Evolutionary conservation across 768 basidiomycete genomes (phyloP).

Genomic region (Bullera alba): DNA sequence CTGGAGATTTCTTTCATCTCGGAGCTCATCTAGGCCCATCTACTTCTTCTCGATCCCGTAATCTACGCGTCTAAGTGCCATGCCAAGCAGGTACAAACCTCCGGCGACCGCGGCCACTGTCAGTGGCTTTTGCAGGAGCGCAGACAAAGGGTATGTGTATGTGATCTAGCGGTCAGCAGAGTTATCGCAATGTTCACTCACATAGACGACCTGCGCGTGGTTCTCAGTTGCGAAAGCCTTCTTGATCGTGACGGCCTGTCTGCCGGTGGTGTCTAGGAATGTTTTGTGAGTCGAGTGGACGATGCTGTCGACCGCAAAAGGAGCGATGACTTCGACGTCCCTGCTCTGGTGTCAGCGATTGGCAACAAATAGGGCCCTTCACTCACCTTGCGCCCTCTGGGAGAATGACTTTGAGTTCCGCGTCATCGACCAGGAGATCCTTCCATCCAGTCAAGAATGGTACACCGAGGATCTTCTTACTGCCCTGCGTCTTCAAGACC

Average conservation of each 20-base stretch:
- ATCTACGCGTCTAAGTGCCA: conserved; percentile 53
- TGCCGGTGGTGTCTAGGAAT: conserved; percentile 86
- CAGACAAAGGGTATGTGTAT: conserved; percentile 70
- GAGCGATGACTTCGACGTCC: conserved; percentile 65
- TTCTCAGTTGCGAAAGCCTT: conserved; percentile 71
- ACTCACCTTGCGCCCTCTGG: conserved; percentile 95
- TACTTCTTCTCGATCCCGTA: conserved; percentile 48
- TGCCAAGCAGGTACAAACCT: conserved; percentile 32
- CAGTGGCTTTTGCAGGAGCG: conserved; percentile 81
- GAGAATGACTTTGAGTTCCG: conserved; percentile 68
- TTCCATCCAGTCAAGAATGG: conserved; percentile 78
- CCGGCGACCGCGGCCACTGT: conserved; percentile 58
- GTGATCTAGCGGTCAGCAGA: conserved; percentile 56
- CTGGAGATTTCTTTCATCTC: neutral
- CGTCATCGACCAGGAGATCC: conserved; percentile 72
- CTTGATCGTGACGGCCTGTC: conserved; percentile 66
- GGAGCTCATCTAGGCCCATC: no score
- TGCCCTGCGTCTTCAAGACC: conserved; percentile 55
- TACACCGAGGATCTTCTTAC: conserved; percentile 62
- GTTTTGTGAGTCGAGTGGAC: conserved; percentile 64
- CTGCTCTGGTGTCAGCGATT: conserved; percentile 48
- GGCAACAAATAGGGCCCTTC: neutral
- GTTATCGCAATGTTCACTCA: conserved; percentile 48
- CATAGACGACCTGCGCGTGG: conserved; percentile 74
- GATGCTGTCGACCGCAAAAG: conserved; percentile 67